Conservation (phyloP, 2,329 filamentous ascomycete genomes). For the Colletotrichum tropicicola region DNA sequence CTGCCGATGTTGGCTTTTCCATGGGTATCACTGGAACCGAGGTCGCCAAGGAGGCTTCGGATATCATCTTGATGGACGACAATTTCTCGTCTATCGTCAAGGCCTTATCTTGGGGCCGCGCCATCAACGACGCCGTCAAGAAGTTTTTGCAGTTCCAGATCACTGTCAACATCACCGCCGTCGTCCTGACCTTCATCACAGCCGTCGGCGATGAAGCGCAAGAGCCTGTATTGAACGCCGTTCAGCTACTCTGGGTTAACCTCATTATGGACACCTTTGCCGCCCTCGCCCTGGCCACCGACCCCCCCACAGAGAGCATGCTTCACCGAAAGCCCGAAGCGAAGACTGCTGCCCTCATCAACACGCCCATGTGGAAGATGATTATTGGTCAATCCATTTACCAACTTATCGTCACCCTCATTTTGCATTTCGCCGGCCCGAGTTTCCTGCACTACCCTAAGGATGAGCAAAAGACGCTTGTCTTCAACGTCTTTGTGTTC, state of each 20-base stretch:
- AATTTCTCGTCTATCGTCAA: constrained; percentile 71
- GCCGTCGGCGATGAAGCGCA: constrained; percentile 72
- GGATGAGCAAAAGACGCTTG: constrained; percentile 64
- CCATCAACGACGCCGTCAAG: constrained; percentile 70
- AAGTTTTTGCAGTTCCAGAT: constrained; percentile 74
- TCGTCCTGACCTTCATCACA: constrained; percentile 80
- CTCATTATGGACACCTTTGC: constrained; percentile 89
- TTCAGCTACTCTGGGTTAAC: constrained; percentile 85
- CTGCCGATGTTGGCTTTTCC: constrained; percentile 74
- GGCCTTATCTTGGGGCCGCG: constrained; percentile 68
- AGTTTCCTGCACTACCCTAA: constrained; percentile 61
- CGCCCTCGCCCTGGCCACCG: constrained; percentile 78
- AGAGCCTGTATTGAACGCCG: constrained; percentile 77
- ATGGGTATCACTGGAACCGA: constrained; percentile 75
- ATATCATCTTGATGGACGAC: constrained; percentile 70
- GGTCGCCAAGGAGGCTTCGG: constrained; percentile 69
- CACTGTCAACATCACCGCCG: constrained; percentile 83
- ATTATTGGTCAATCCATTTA: constrained; percentile 84
- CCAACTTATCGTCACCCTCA: constrained; percentile 74
- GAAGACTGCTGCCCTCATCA: constrained; percentile 78
- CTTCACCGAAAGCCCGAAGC: constrained; percentile 79
- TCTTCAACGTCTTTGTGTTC: constrained; percentile 88
- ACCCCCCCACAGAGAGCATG: constrained; percentile 74
- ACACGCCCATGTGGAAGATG: constrained; percentile 88
- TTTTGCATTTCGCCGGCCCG: constrained; percentile 71